These are phyloP conservation scores for Gamarada debralockiae DNA, from an alignment of 495 filamentous ascomycete species.

Conservation along the genomic window DNA sequence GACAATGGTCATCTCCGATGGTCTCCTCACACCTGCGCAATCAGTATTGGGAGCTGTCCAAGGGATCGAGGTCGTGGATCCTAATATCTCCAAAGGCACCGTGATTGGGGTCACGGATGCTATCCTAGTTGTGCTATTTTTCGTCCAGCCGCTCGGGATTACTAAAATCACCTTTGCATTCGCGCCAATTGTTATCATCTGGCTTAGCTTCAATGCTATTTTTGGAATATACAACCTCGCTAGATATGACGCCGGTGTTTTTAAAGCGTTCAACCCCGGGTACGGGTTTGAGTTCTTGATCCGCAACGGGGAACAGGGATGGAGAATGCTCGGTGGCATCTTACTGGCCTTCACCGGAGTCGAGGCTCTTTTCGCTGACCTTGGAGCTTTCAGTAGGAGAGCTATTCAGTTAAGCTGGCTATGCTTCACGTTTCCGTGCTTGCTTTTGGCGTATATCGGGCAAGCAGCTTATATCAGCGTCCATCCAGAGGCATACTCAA, in stretches of 20 bases:
- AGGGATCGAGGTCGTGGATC: slow-evolving; percentile 49
- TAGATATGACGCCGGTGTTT: slow-evolving; percentile 58
- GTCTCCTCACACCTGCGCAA: slow-evolving; percentile 66
- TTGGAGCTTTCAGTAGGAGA: slow-evolving; percentile 60
- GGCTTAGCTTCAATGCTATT: slow-evolving; percentile 59
- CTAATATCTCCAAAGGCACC: slow-evolving; percentile 43
- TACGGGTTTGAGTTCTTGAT: slow-evolving; percentile 57
- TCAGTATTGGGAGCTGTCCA: slow-evolving; percentile 67
- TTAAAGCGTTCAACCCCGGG: slow-evolving; percentile 65
- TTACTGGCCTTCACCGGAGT: slow-evolving; percentile 69
- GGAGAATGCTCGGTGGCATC: slow-evolving; percentile 64
- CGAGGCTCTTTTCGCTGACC: slow-evolving; percentile 69
- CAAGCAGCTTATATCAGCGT: slow-evolving; percentile 67
- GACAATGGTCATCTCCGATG: slow-evolving; percentile 64
- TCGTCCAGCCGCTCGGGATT: slow-evolving; percentile 65
- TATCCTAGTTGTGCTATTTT: slow-evolving; percentile 63
- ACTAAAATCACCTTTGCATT: slow-evolving; percentile 58
- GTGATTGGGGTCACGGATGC: slow-evolving; percentile 64
- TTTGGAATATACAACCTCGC: slow-evolving; percentile 68
- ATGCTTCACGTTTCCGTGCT: slow-evolving; percentile 57
- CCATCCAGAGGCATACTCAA: slow-evolving; percentile 55
- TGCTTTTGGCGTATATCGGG: slow-evolving; percentile 65
- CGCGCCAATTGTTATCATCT: slow-evolving; percentile 68
- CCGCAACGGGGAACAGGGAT: slow-evolving; percentile 54
- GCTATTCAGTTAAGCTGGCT: slow-evolving; percentile 65